A percentile compares a stretch with the other conserved stretches of the same genome.
These are phyloP conservation scores for Thelonectria rubi DNA, from an alignment of 2,329 filamentous ascomycete species.

Conservation along the genomic window DNA sequence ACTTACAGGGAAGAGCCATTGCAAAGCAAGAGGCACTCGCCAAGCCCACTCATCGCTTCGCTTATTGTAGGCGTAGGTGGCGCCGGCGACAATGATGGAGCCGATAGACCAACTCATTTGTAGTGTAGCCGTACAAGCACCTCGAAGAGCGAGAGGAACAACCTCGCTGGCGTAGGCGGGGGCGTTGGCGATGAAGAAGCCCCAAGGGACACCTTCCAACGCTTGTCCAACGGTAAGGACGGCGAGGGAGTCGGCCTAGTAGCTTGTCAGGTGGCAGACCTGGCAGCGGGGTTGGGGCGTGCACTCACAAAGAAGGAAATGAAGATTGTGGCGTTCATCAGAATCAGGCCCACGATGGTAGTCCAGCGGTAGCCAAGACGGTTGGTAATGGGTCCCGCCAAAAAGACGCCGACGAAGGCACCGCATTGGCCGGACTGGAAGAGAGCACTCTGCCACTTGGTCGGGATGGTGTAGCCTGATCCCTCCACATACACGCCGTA, in stretches of 20 bases:
- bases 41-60: constrained; percentile 35
- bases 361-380: constrained; percentile 47
- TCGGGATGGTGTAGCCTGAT: constrained; percentile 48
- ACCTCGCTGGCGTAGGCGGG: constrained; percentile 68
- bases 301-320: constrained; percentile 61
- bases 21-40: constrained; percentile 61
- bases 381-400: constrained; percentile 48
- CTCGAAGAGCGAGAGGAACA: constrained; percentile 63
- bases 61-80: constrained; percentile 60
- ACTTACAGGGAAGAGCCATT: constrained; percentile 63
- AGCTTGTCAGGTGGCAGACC: not conserved
- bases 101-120: constrained; percentile 72
- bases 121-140: constrained; percentile 63
- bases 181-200: constrained; percentile 68
- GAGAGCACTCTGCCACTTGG: constrained; percentile 51
- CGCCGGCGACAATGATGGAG: constrained; percentile 65
- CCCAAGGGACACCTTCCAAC: constrained; percentile 67
- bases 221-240: constrained; percentile 60
- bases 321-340: constrained; percentile 50
- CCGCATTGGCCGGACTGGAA: constrained; percentile 46
- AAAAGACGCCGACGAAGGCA: constrained; percentile 47
- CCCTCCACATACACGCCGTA: constrained; percentile 44
- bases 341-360: constrained; percentile 47
- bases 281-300: rapidly evolving
- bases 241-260: constrained; percentile 43